These are phyloP conservation scores for Trypanosomatidae sp. DNA, from an alignment of 208 protist genomes.

Conservation along the genomic window DNA sequence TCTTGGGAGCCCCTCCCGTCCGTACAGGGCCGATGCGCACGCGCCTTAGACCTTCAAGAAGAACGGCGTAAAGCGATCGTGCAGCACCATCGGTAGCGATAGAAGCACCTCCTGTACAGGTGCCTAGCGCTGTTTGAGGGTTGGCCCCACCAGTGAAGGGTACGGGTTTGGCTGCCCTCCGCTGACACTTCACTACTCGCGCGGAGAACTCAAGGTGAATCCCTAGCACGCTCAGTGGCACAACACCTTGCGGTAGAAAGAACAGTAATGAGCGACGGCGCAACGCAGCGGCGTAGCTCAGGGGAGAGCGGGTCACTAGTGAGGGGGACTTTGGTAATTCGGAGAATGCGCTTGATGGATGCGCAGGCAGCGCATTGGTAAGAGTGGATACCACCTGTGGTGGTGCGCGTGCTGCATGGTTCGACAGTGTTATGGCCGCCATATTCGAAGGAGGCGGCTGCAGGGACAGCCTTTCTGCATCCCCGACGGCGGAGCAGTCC, in stretches of 20 bases:
- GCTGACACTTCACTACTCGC: background rate
- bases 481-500: background rate
- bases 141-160: no score
- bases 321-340: background rate
- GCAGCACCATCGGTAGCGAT: background rate
- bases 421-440: background rate
- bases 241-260: slow-evolving; percentile 46
- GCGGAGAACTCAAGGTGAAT: background rate
- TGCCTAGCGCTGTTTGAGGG: background rate
- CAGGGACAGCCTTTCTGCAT: background rate
- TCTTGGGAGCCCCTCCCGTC: background rate
- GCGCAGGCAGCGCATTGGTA: background rate
- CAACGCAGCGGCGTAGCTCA: slow-evolving; percentile 19
- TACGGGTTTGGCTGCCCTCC: background rate
- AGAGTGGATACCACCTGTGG: background rate
- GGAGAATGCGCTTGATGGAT: background rate
- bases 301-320: background rate
- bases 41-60: background rate
- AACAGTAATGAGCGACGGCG: slow-evolving; percentile 54
- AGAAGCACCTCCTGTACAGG: background rate
- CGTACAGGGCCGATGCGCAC: background rate
- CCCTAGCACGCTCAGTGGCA: slow-evolving; percentile 27
- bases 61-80: background rate
- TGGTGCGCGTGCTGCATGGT: background rate
- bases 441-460: background rate